Base-by-base conservation (phyloP, 306 rosid species). In the Lathyrus sativus region DNA sequence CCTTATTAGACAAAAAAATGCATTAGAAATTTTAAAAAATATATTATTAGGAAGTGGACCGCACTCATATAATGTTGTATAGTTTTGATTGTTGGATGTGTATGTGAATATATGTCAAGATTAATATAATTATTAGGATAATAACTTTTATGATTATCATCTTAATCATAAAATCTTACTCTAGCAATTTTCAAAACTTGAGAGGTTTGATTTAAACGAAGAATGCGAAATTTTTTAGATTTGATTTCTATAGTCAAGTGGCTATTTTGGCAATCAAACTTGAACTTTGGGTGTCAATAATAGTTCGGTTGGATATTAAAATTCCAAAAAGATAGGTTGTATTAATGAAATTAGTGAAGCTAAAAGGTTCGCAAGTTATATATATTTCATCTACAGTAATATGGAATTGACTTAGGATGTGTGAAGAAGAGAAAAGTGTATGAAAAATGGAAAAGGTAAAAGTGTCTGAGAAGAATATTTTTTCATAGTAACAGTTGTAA, bases 271-370 rank as follows among this genome's bases (percentile, higher is more conserved):
- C 43, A 39, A 1, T 39, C 3, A 2, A 39, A 0, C 2, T 9
- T 2, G 6, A 79, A 77, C 1, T 4, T 57, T 14, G 65, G 78
- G 9, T 58, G 80, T 1, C 87, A 87, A 26, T 83, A 85, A 53
- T 57, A 64, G 6, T 22, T 19, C 1, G 56, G 71, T 41, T 46
- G 80, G 28, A 2, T 73, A 39, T 7, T 7, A 2, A 2, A 35
- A 12, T 19, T 85, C 85, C 78, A 42, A 82, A 85, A 22, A 87
- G 89, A 55, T 67, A 82, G 2, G 51, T 19, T 19, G 72, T 22
- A 11, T 67, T 5, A 2, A 11, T 11, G 65, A 77, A 1, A 2
- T 59, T 41, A 0, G 85, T 87, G 7, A 87, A 85, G 15, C 4
- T 17, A 26, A 74, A 68, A 18, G 81, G 73, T 7, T 35, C 70